Percentiles rank a stretch among this genome's conserved stretches.
Conservation (phyloP, 108 stramenopile species). For the Aurantiochytrium sp. region DNA sequence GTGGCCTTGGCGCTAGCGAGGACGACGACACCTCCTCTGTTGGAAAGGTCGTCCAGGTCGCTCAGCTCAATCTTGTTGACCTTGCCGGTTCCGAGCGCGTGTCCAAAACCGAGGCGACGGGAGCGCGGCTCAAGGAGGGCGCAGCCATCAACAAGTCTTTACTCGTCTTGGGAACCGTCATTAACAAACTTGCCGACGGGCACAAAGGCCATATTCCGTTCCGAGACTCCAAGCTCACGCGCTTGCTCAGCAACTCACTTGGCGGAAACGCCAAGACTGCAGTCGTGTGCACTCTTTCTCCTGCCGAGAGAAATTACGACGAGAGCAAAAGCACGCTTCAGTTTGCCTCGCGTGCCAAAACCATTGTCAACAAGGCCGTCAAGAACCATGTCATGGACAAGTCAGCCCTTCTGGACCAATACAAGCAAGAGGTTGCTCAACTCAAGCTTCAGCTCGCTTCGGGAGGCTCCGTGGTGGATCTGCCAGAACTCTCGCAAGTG, state of each 20-base stretch:
- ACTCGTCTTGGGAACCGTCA: constrained; percentile 22
- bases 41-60: background rate
- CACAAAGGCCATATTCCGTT: constrained; percentile 28
- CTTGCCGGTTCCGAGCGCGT: constrained; percentile 30
- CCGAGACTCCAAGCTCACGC: constrained; percentile 42
- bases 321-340: constrained; percentile 27
- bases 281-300: constrained; percentile 27
- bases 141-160: constrained; percentile 21
- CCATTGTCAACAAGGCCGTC: background rate
- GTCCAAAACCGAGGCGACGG: constrained; percentile 28
- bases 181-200: constrained; percentile 13
- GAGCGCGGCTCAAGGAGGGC: background rate
- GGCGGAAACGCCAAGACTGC: constrained; percentile 34
- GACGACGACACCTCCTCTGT: background rate
- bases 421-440: background rate
- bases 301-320: background rate
- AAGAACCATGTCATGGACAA: constrained; percentile 13
- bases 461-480: background rate
- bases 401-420: background rate
- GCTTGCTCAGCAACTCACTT: constrained; percentile 25
- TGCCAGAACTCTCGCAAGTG: background rate
- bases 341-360: constrained; percentile 29
- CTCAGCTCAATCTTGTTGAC: constrained; percentile 24
- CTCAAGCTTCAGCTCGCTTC: background rate
- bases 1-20: background rate